Evolutionary conservation across 345 rosid species (phyloP).

Genomic region (Salix caprea): DNA sequence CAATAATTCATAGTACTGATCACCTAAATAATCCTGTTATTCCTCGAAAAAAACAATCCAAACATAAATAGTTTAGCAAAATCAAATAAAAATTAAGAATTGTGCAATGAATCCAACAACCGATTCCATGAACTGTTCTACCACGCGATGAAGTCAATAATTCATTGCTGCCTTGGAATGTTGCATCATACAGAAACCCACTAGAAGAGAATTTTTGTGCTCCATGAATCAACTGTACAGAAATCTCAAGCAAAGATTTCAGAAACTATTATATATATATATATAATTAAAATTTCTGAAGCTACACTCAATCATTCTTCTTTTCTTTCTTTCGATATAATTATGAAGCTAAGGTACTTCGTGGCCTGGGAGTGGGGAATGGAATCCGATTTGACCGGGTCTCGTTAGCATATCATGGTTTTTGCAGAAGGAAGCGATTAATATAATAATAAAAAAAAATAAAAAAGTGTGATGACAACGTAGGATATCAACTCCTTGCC

Average conservation of each 20-base stretch:
- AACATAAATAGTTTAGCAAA: not conserved
- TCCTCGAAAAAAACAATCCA: not conserved
- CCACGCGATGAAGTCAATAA: not conserved
- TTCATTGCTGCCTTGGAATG: not conserved
- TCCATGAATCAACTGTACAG: not conserved
- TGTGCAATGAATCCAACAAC: not conserved
- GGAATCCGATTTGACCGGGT: not conserved
- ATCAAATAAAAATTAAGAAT: not conserved
- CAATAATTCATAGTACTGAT: not conserved
- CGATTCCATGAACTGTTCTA: no score
- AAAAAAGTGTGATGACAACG: not conserved
- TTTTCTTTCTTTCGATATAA: not conserved
- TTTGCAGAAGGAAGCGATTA: not conserved
- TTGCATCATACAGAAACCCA: not conserved
- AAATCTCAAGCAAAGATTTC: not conserved
- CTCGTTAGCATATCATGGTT: slow-evolving; percentile 1
- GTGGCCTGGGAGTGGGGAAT: not conserved
- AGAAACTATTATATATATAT: not conserved
- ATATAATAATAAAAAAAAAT: not conserved
- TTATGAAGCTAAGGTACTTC: not conserved
- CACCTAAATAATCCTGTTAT: not conserved
- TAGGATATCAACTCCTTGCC: not conserved
- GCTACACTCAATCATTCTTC: not conserved
- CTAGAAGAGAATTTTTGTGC: not conserved
- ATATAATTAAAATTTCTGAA: not conserved